These are phyloP conservation scores for Macrophomina phaseolina DNA, from an alignment of 2,329 filamentous ascomycete species.

Conservation along the genomic window DNA sequence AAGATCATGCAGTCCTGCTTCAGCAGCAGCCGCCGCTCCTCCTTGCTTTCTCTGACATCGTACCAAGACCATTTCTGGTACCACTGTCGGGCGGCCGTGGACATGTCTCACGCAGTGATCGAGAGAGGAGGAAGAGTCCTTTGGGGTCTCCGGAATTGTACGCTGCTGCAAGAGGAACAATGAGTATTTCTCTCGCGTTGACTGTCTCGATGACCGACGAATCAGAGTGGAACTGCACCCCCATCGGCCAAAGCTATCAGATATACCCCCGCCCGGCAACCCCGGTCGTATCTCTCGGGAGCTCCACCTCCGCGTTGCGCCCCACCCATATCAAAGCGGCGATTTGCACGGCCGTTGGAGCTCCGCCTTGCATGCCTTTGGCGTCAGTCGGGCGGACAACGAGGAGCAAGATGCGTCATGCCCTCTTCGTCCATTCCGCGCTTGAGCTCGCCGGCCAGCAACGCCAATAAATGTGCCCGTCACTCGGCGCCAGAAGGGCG, in stretches of 20 bases:
- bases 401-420: too few species aligned
- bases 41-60: constrained; percentile 51
- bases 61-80: constrained; percentile 32
- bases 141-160: too few species aligned
- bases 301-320: not conserved
- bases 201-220: not conserved
- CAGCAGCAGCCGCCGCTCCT: constrained; percentile 58
- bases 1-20: constrained; percentile 64
- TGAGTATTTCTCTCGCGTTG: not conserved
- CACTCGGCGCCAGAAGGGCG: too few species aligned
- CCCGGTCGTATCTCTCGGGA: not conserved
- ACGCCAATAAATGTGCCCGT: too few species aligned
- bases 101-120: not conserved
- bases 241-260: too few species aligned
- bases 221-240: too few species aligned
- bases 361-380: not conserved
- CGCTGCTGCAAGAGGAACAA: too few species aligned
- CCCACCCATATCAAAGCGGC: not conserved
- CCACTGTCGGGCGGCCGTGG: not conserved
- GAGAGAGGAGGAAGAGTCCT: too few species aligned
- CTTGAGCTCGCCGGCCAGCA: too few species aligned
- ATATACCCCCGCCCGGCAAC: too few species aligned
- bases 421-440: too few species aligned
- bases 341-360: not conserved
- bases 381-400: too few species aligned